Base-by-base conservation (phyloP, 192 early-diverging fungal species). In the Backusella tarrabulga region DNA sequence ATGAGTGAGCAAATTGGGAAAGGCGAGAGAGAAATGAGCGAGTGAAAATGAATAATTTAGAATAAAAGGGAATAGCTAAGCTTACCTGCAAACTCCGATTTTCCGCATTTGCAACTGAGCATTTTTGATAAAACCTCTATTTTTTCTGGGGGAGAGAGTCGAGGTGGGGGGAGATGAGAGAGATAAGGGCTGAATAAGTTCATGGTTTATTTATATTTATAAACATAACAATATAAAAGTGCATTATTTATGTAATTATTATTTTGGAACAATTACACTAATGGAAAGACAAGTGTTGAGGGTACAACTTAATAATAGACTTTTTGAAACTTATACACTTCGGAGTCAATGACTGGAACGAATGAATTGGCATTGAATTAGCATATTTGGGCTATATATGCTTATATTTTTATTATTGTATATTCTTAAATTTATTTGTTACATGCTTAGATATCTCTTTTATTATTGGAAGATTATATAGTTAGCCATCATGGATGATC, bases 331-430 rank as follows among this genome's bases (percentile, higher is more conserved):
- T 63, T 50, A 7, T 50, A 26, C 14, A 21, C 7, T 29, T 63
- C 56, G 56, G 56, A 63, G 56, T 63, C 56, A 63, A 63, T 63
- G 26, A 11, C 56, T 63, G 56, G 56, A 63, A 63, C 56, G 56
- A 63, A 63, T 29, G 56, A 63, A 29, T 63, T 63, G n/a, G 3
- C 56, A 63, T 14, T 29, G 56, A 63, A 63, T 63, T 63, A 63
- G 56, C 56, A 63, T 63, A 63, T 63, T 63, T 63, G 21, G 56
- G 23, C 21, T 63, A 29, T 26, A 63, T 26, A 63, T 63, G 56
- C 56, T 63, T 63, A 63, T 63, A 4, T 14, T 63, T 63, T 29
- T 63, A 63, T 14, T 63, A 44, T 17, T 44, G 4, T 63, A 29
- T 63, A 12, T 14, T 63, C 54, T 60, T 60, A 23, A 60, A 60